phyloP scores from a whole-genome alignment of 345 rosid genomes.

The Lagerstroemia speciosa region DNA sequence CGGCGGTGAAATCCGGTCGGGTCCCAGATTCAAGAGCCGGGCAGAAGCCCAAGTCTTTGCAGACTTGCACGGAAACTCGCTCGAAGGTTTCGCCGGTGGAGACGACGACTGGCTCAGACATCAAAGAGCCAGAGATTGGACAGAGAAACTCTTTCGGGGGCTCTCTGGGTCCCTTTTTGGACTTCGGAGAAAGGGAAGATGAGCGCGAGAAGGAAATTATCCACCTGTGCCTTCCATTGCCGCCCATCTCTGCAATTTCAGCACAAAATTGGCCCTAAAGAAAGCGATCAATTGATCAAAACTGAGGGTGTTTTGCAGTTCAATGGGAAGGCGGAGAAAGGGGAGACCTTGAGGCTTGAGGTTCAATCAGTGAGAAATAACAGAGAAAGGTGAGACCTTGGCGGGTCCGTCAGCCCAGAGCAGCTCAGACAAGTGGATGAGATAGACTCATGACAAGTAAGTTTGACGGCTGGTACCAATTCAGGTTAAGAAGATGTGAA shows the following conservation, averaged over 20 bases:
- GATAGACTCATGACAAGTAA: too few relatives aligned
- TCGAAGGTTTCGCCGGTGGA: slow-evolving; percentile 87
- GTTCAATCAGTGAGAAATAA: neutral
- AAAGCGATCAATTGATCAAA: neutral
- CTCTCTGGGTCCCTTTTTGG: slow-evolving; percentile 13
- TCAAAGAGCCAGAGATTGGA: slow-evolving; percentile 51
- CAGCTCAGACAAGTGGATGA: neutral
- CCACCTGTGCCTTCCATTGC: slow-evolving; percentile 38
- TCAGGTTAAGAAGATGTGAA: too few relatives aligned
- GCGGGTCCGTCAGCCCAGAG: neutral
- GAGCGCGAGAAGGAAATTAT: slow-evolving; percentile 41
- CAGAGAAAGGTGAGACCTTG: neutral
- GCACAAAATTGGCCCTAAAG: neutral
- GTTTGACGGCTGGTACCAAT: too few relatives aligned
- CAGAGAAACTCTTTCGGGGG: slow-evolving; percentile 63
- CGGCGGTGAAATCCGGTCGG: slow-evolving; percentile 46
- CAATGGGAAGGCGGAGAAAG: neutral
- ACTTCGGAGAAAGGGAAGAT: slow-evolving; percentile 20
- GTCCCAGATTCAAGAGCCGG: slow-evolving; percentile 46
- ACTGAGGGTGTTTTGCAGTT: too few relatives aligned
- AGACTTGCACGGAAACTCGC: slow-evolving; percentile 53
- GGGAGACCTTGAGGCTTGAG: neutral
- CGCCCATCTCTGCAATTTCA: slow-evolving; percentile 5
- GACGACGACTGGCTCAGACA: slow-evolving; percentile 80
- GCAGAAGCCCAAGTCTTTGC: slow-evolving; percentile 34